A percentile compares a stretch with the other conserved stretches of the same genome.
phyloP scores from a whole-genome alignment of 352 stramenopile species.

The Achlya hypogyna region DNA sequence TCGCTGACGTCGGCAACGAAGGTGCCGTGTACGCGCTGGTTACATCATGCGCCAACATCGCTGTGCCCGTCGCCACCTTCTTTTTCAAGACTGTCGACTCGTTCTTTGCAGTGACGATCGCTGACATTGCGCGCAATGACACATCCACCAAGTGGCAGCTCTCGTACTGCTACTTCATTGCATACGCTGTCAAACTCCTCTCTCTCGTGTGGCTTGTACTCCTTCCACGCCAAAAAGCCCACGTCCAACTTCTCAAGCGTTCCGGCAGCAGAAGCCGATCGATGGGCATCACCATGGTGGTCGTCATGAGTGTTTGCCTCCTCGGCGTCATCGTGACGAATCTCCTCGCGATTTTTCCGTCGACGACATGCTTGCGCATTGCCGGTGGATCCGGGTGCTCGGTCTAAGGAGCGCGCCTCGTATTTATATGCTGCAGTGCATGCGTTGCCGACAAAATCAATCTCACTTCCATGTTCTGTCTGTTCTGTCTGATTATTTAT shows the following conservation, averaged over 20 bases:
- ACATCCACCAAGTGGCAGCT: conserved; percentile 24
- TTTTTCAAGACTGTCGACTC: conserved; percentile 44
- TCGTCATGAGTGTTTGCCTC: conserved; percentile 23
- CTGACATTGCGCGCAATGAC: conserved; percentile 31
- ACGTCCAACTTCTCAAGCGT: conserved; percentile 35
- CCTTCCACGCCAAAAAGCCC: conserved; percentile 41
- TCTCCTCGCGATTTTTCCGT: conserved; percentile 33
- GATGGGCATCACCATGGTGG: conserved; percentile 22
- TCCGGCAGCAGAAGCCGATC: conserved; percentile 29
- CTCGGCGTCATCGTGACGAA: conserved; percentile 44
- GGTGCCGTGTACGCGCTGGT: neutral
- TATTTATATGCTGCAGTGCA: neutral
- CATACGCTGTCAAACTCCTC: conserved; percentile 43
- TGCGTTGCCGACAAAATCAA: too few relatives aligned
- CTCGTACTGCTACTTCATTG: conserved; percentile 46
- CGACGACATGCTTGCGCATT: conserved; percentile 28
- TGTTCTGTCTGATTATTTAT: neutral
- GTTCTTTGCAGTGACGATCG: conserved; percentile 36
- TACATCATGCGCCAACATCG: neutral
- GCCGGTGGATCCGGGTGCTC: conserved; percentile 26
- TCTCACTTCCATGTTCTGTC: neutral
- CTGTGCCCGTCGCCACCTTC: conserved; percentile 17
- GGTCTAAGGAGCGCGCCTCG: neutral
- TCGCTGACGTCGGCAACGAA: conserved; percentile 12
- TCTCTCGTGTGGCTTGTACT: conserved; percentile 38